Percentiles rank a stretch among this genome's conserved stretches.
phyloP scores from a whole-genome alignment of 768 basidiomycete species.

The Agaricus subrufescens region DNA sequence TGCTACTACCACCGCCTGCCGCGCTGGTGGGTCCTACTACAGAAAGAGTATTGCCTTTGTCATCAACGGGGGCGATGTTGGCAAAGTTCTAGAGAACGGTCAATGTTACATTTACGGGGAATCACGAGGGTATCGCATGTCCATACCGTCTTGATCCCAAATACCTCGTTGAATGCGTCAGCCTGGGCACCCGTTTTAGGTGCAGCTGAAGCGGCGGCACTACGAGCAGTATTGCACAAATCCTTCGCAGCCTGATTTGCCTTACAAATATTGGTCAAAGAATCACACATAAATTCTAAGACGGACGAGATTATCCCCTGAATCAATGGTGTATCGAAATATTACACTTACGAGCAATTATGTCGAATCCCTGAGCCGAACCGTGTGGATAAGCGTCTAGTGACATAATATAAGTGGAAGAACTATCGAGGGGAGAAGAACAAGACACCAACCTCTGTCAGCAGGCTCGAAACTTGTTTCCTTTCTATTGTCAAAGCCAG shows the following conservation, averaged over 20 bases:
- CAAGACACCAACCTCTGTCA: constrained; percentile 32
- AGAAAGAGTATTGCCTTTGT: constrained; percentile 30
- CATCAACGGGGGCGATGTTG: constrained; percentile 29
- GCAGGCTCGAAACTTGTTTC: constrained; percentile 58
- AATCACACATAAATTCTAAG: constrained; percentile 48
- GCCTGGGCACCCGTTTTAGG: constrained; percentile 49
- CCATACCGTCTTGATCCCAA: constrained; percentile 35
- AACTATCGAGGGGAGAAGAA: not conserved
- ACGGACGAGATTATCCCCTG: not conserved
- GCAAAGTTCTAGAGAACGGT: constrained; percentile 30
- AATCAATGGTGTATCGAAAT: not conserved
- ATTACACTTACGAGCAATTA: constrained; percentile 36
- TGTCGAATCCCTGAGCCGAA: constrained; percentile 50
- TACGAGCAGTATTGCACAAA: constrained; percentile 38
- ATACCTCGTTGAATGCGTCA: constrained; percentile 44
- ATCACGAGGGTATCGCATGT: not conserved
- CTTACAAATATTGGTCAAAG: constrained; percentile 45
- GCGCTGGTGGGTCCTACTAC: constrained; percentile 18
- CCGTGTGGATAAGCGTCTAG: constrained; percentile 45
- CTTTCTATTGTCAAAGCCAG: constrained; percentile 51
- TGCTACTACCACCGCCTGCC: not conserved
- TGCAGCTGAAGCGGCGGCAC: constrained; percentile 35
- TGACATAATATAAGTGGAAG: not conserved
- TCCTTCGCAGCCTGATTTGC: constrained; percentile 50
- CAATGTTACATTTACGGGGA: not conserved